Conservation (phyloP, 2,329 filamentous ascomycete genomes). For the Alternaria metachromatica region DNA sequence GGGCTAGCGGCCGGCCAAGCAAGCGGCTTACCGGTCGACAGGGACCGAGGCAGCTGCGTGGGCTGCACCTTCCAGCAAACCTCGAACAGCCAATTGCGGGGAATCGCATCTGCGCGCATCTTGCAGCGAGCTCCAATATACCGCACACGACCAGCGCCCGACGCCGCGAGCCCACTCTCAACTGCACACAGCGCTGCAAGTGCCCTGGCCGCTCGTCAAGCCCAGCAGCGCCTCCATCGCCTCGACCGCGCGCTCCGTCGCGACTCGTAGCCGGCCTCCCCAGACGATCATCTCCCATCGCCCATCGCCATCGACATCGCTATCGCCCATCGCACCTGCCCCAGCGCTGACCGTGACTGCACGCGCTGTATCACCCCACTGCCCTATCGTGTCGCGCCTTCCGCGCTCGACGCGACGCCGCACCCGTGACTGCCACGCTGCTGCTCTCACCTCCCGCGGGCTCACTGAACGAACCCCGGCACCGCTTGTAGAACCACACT, state of each 20-base stretch:
- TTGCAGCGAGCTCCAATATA: slow-evolving; percentile 6
- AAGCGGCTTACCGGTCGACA: slow-evolving; percentile 17
- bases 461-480: slow-evolving; percentile 9
- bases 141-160: slow-evolving; percentile 22
- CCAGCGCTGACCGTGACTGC: slow-evolving; percentile 10
- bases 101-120: slow-evolving; percentile 30
- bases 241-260: neutral
- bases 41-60: slow-evolving; percentile 21
- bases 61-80: slow-evolving; percentile 23
- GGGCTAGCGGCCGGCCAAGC: slow-evolving; percentile 10
- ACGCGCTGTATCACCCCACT: slow-evolving; percentile 14
- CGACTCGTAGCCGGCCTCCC: neutral
- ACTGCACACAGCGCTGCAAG: slow-evolving; percentile 3
- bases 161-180: slow-evolving; percentile 9
- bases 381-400: slow-evolving; percentile 32
- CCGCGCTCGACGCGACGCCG: slow-evolving; percentile 20
- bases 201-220: slow-evolving; percentile 11
- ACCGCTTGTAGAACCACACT: slow-evolving; percentile 11
- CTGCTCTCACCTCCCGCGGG: slow-evolving; percentile 8
- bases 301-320: neutral
- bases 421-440: slow-evolving; percentile 15
- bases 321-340: slow-evolving; percentile 8
- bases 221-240: slow-evolving; percentile 8
- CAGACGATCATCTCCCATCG: neutral
- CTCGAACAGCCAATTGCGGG: slow-evolving; percentile 38